Base-by-base conservation (phyloP, 441 rosid genomes). In the Brassica hybrid region DNA sequence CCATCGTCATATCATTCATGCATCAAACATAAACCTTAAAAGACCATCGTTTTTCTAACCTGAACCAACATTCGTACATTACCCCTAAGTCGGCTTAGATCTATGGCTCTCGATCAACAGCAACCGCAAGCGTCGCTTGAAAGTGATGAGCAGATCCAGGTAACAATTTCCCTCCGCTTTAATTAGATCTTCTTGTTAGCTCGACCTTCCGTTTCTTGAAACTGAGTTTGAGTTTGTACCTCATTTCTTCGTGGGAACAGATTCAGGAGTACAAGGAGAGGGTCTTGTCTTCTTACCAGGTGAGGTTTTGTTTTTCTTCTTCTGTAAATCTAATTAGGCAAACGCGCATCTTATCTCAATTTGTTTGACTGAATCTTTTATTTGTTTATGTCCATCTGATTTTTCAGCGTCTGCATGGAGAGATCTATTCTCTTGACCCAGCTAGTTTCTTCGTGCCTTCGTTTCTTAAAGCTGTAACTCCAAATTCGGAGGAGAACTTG, bases 381-480 rank as follows among this genome's bases (percentile, higher is more conserved):
- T 11, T 70, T 50, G 25, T 58, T 60, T 0, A 79, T 82, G 18
- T 74, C 48, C 45, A 57, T 80, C 64, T 64, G 69, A 3, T 56
- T 68, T 72, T 67, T 76, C 88, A 90, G 93, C 90, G 88, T 38
- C 69, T 81, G 80, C 82, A 86, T 65, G 82, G 56, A 81, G 93
- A 90, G 83, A 73, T 90, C 63, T 87, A 86, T 75, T 16, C 82
- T 13, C 81, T 86, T 76, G 74, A 86, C 69, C 80, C 90, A 75
- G 52, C 73, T 25, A 77, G 76, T 69, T 83, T 86, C 85, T 88
- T 90, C 74, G 79, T 61, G 45, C 91, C 93, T 69, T 83, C 91
- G 60, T 90, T 89, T 83, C 87, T 88, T 66, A 67, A 68, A 75
- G 93, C 89, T 59, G 64, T 86, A 54, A 74, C 65, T 45, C 83